A percentile compares a stretch with the other conserved stretches of the same genome.
Conservation (phyloP, 78 protist species). For the Dictyostelium firmibasis region DNA sequence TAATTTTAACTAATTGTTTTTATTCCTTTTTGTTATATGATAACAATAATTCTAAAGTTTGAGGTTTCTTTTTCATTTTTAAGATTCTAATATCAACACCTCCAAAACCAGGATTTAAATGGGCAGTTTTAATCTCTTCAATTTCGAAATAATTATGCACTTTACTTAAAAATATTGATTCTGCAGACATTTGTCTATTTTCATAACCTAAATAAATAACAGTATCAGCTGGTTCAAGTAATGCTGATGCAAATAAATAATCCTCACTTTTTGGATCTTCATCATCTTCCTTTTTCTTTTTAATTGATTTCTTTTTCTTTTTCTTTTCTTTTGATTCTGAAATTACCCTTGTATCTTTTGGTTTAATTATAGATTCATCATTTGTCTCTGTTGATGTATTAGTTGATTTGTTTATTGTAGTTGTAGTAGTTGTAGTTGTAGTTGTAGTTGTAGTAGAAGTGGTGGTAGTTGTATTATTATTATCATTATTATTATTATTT, state of each 20-base stretch:
- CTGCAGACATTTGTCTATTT: slow-evolving; percentile 64
- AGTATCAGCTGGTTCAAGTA: slow-evolving; percentile 40
- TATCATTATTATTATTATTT: no score
- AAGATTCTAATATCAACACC: slow-evolving; percentile 49
- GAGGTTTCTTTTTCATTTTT: slow-evolving; percentile 46
- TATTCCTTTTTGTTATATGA: not conserved
- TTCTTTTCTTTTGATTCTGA: not conserved
- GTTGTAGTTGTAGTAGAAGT: not conserved
- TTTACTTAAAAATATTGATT: slow-evolving; percentile 29
- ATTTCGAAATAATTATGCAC: slow-evolving; percentile 21
- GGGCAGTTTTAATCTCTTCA: slow-evolving; percentile 32
- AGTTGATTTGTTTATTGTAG: not conserved
- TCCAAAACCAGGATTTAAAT: slow-evolving; percentile 51
- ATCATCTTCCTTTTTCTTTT: slow-evolving; percentile 16
- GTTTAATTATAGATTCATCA: no score
- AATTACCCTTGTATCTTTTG: not conserved
- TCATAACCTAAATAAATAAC: slow-evolving; percentile 66
- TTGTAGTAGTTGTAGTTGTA: not conserved
- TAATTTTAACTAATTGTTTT: not conserved
- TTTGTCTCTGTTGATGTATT: not conserved
- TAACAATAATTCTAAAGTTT: not conserved
- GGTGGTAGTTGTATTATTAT: no score
- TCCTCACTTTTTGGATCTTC: not conserved
- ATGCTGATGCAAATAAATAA: not conserved
- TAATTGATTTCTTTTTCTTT: slow-evolving; percentile 1